Conservation (phyloP, 2,329 filamentous ascomycete genomes). For the Allantophomopsis cytisporea region DNA sequence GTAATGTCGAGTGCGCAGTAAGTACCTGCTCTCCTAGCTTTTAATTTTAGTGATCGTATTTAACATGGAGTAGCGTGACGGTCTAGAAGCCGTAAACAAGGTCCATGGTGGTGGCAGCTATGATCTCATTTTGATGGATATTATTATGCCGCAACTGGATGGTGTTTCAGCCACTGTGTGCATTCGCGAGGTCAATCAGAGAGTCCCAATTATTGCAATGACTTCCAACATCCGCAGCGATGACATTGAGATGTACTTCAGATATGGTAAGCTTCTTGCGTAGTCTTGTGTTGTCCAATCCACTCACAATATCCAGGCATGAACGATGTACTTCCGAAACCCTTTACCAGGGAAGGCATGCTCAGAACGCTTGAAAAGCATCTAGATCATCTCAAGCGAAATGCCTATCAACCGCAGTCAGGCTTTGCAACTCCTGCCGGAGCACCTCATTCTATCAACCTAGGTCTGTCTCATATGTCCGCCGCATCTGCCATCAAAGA, state of each 20-base stretch:
- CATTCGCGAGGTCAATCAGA: slow-evolving; percentile 74
- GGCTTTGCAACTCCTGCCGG: slow-evolving; percentile 11
- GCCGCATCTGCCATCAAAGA: slow-evolving; percentile 16
- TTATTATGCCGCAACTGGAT: slow-evolving; percentile 95
- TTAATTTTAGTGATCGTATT: slow-evolving; percentile 4
- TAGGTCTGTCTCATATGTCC: slow-evolving; percentile 16
- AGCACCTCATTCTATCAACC: slow-evolving; percentile 10
- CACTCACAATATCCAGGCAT: slow-evolving; percentile 48
- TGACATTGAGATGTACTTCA: slow-evolving; percentile 94
- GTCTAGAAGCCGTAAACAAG: slow-evolving; percentile 82
- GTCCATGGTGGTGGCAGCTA: slow-evolving; percentile 43
- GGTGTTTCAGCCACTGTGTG: slow-evolving; percentile 90
- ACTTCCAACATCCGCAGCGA: slow-evolving; percentile 96
- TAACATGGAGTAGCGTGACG: slow-evolving; percentile 49
- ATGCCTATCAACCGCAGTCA: slow-evolving; percentile 8
- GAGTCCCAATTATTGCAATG: slow-evolving; percentile 91
- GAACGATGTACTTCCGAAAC: slow-evolving; percentile 95
- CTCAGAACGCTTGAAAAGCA: slow-evolving; percentile 80
- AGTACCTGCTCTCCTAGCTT: slow-evolving; percentile 17
- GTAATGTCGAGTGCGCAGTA: slow-evolving; percentile 54
- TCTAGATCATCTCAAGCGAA: slow-evolving; percentile 66
- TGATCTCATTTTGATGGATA: slow-evolving; percentile 73
- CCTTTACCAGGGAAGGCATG: slow-evolving; percentile 83
- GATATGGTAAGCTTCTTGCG: slow-evolving; percentile 58
- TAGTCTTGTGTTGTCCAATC: slow-evolving; percentile 1